These are phyloP conservation scores for Ophiosphaerella korrae DNA, from an alignment of 2,329 filamentous ascomycete species.

Conservation along the genomic window DNA sequence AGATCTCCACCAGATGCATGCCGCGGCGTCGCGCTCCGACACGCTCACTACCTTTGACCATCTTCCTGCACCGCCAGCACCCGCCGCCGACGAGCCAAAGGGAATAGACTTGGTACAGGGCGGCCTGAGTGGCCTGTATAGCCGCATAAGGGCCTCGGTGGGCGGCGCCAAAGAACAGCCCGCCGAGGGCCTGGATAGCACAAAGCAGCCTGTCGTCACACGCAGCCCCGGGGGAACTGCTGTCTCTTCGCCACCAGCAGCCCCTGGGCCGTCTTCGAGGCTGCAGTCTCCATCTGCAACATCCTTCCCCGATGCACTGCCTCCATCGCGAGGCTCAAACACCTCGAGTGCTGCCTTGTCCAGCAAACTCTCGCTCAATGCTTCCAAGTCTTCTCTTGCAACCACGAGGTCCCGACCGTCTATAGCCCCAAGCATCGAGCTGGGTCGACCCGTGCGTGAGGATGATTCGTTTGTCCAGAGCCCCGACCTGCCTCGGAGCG, in stretches of 20 bases:
- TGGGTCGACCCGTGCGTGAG: constrained; percentile 22
- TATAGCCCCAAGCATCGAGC: constrained; percentile 26
- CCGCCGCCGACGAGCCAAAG: constrained; percentile 68
- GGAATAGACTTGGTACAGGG: constrained; percentile 78
- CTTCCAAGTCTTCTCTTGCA: constrained; percentile 34
- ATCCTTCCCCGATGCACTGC: constrained; percentile 42
- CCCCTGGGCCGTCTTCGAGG: constrained; percentile 43
- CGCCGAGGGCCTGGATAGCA: constrained; percentile 32
- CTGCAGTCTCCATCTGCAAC: constrained; percentile 47
- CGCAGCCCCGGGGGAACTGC: constrained; percentile 35
- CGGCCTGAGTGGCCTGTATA: constrained; percentile 88
- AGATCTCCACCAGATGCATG: constrained; percentile 82
- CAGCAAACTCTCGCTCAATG: constrained; percentile 39
- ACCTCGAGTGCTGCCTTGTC: constrained; percentile 34
- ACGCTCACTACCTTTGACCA: constrained; percentile 93
- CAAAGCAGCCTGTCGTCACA: constrained; percentile 13
- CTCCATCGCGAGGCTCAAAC: constrained; percentile 43
- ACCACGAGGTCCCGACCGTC: constrained; percentile 40
- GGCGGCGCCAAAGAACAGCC: constrained; percentile 65
- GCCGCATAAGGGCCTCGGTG: constrained; percentile 81
- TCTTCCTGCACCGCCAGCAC: constrained; percentile 72
- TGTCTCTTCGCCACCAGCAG: constrained; percentile 43
- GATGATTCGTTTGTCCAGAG: constrained; percentile 35
- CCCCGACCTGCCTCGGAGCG: constrained; percentile 28
- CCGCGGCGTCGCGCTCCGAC: constrained; percentile 81